These are phyloP conservation scores for Bidens hawaiensis DNA, from an alignment of 140 eudicot genomes.

Conservation along the genomic window DNA sequence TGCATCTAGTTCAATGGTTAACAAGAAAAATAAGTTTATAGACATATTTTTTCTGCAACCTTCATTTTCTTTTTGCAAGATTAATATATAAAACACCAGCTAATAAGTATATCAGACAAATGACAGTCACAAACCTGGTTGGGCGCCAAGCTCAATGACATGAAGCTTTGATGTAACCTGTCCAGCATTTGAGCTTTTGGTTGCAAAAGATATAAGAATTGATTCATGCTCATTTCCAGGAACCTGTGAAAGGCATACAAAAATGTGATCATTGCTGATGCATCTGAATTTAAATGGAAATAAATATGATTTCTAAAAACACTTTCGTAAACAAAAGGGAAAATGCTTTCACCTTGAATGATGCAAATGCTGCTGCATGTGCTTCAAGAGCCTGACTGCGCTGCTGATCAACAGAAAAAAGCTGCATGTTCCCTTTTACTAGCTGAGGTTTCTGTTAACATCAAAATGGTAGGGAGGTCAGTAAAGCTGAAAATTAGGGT, in stretches of 20 bases:
- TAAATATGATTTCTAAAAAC: background rate
- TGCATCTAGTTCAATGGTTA: conserved; percentile 9
- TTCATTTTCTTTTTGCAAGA: background rate
- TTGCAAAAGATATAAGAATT: conserved; percentile 86
- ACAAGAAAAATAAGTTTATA: background rate
- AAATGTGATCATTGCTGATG: conserved; percentile 17
- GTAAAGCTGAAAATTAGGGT: background rate
- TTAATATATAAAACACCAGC: background rate
- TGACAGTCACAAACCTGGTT: conserved; percentile 57
- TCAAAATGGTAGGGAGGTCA: conserved; percentile 9
- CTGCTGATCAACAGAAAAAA: conserved; percentile 93
- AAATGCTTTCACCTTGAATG: conserved; percentile 50
- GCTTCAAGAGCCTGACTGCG: conserved; percentile 99
- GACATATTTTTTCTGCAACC: background rate
- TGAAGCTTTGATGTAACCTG: conserved; percentile 85
- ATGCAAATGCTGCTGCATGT: conserved; percentile 96
- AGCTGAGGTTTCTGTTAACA: conserved; percentile 72
- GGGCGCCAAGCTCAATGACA: conserved; percentile 97
- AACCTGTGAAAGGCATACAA: conserved; percentile 43
- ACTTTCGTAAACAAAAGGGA: conserved; percentile 18
- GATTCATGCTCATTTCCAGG: conserved; percentile 91
- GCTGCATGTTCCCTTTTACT: conserved; percentile 96
- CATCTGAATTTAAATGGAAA: conserved; percentile 2
- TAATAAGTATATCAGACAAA: background rate
- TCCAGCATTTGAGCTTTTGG: conserved; percentile 91